Percentiles rank a stretch among this genome's conserved stretches.
Evolutionary conservation across 2,329 filamentous ascomycete species (phyloP).

Genomic region (Pseudogymnoascus sp.): DNA sequence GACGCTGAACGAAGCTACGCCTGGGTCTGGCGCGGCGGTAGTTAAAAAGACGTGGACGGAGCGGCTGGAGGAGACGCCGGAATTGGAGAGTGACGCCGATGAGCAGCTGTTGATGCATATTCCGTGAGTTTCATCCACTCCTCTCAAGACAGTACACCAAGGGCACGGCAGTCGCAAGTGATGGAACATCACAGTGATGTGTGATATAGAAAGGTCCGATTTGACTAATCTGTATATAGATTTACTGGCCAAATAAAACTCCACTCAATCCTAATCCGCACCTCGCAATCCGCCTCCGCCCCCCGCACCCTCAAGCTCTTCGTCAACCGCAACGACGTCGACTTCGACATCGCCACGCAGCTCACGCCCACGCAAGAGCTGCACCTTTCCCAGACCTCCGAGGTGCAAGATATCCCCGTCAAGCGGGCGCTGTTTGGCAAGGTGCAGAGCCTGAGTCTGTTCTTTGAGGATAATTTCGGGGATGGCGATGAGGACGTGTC

Average conservation of each 20-base stretch:
- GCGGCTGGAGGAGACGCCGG: conserved; percentile 59
- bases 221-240: no score
- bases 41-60: conserved; percentile 90
- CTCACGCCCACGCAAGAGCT: conserved; percentile 64
- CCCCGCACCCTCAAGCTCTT: conserved; percentile 81
- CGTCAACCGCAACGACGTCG: conserved; percentile 77
- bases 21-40: conserved; percentile 62
- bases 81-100: conserved; percentile 78
- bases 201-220: no score
- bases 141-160: no score
- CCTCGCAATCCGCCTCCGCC: conserved; percentile 59
- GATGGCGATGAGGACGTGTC: conserved; percentile 73
- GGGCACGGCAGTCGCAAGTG: no score
- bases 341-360: conserved; percentile 70
- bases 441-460: conserved; percentile 73
- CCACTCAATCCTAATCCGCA: conserved; percentile 79
- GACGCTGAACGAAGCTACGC: conserved; percentile 71
- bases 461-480: conserved; percentile 87
- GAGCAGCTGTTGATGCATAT: conserved; percentile 90
- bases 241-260: conserved; percentile 93
- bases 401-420: conserved; percentile 80
- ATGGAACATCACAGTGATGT: no score
- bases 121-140: no score
- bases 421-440: conserved; percentile 83
- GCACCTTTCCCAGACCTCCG: conserved; percentile 66